Base-by-base conservation (phyloP, 371 early-diverging fungal genomes). In the Rhizopus microsporus region DNA sequence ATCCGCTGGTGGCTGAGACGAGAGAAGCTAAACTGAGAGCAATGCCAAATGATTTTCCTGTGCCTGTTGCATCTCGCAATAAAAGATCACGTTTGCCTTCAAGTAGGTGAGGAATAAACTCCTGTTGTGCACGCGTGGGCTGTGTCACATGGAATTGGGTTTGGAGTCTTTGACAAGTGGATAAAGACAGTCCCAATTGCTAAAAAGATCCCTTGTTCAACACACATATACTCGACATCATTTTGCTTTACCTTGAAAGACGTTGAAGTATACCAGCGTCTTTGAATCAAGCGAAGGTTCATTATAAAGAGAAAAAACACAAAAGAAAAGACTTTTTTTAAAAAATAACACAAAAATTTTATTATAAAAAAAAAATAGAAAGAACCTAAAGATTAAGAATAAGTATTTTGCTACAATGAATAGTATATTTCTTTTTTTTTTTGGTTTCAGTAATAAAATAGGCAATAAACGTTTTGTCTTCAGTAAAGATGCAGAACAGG, bases 21-120 rank as follows among this genome's bases (percentile, higher is more conserved):
- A 54, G 23, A 0, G 64, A 64, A 5, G 72, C 68, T 16, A 90
- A 53, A 0, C 86, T 71, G 1, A 84, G 62, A 5, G 88, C 74
- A 15, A 88, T 62, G 0, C 88, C 91, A 61, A 93, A 83, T 1
- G 90, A 81, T 62, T 93, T 93, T n/a, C 93, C 93, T 9, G 89
- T 83, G 5, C 93, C 93, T 2, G 93, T 88, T 0, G 74, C 69
- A 67, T 91, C 90, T n/a, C 87, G 80, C 45, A 92, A 57, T 13
- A 90, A 51, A 0, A 90, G 61, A 64, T 90, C 88, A 6, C 65
- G 67, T 8, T 50, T 32, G 7, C 84, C 85, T 2, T 73, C 42
- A 1, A 83, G 63, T 8, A 88, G 65, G 1, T 75, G 68, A 1
- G 87, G 85, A 8, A 90, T 77, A 45, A 88, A 77, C 30, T 69